Evolutionary conservation across 495 filamentous ascomycete genomes (phyloP).

Genomic region (Rusavskia elegans): DNA sequence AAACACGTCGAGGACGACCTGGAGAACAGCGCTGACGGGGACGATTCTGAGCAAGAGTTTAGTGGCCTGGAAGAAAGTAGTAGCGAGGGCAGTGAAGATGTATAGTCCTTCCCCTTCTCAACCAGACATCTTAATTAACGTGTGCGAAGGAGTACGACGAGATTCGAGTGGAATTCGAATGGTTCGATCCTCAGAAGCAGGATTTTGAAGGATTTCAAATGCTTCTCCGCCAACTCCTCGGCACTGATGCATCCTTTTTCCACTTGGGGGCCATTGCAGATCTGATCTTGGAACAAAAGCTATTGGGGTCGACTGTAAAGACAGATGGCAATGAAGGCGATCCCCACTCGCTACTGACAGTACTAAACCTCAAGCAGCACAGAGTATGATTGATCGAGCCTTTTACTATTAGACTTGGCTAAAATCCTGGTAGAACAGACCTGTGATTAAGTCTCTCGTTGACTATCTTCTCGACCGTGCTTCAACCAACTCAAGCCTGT

Average conservation of each 20-base stretch:
- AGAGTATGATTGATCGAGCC: slow-evolving; percentile 22
- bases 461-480: slow-evolving; percentile 54
- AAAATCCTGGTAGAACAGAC: slow-evolving; percentile 36
- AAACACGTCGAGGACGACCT: slow-evolving; percentile 2
- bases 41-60: slow-evolving; percentile 8
- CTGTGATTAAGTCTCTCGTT: slow-evolving; percentile 49
- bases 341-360: slow-evolving; percentile 86
- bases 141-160: slow-evolving; percentile 64
- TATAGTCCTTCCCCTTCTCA: not conserved
- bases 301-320: slow-evolving; percentile 88
- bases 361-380: slow-evolving; percentile 73
- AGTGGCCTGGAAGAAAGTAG: slow-evolving; percentile 12
- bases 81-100: slow-evolving; percentile 14
- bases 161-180: slow-evolving; percentile 94
- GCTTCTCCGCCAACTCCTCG: slow-evolving; percentile 85
- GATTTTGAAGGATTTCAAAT: slow-evolving; percentile 94
- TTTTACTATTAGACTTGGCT: not conserved
- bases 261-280: slow-evolving; percentile 76
- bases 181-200: slow-evolving; percentile 81
- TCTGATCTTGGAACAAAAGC: slow-evolving; percentile 74
- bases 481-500: slow-evolving; percentile 33
- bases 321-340: slow-evolving; percentile 87
- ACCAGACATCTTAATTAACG: slow-evolving; percentile 4
- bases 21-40: not conserved
- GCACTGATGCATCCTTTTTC: slow-evolving; percentile 68